These are phyloP conservation scores for Prunella vulgaris DNA, from an alignment of 257 asterid species.

Conservation along the genomic window DNA sequence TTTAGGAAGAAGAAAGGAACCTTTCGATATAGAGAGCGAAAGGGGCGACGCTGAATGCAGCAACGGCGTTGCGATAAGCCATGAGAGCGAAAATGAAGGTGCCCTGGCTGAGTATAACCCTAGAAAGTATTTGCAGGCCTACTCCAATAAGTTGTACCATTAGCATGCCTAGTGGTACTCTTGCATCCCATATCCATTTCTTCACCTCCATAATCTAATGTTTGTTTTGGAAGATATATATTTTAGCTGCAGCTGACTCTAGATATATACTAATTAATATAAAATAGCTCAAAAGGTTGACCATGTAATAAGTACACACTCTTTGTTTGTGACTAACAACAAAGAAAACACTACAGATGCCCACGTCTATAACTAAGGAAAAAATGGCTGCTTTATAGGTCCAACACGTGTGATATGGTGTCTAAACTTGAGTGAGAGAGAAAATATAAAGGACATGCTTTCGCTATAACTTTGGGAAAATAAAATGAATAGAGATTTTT, in stretches of 20 bases:
- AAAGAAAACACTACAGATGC: neutral
- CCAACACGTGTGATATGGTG: neutral
- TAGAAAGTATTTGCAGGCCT: conserved; percentile 59
- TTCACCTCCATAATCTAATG: conserved; percentile 14
- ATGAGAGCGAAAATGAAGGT: conserved; percentile 48
- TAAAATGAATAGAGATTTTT: too few species aligned
- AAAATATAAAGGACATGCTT: neutral
- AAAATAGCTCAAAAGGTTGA: neutral
- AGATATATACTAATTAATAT: too few species aligned
- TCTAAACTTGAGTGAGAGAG: neutral
- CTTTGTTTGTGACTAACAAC: neutral
- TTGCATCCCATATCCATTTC: conserved; percentile 25
- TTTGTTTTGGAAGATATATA: too few species aligned
- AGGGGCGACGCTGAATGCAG: conserved; percentile 41
- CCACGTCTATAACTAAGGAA: neutral
- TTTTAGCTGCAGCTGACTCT: too few species aligned
- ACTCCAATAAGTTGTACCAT: conserved; percentile 44
- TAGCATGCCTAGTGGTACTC: conserved; percentile 44
- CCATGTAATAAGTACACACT: neutral
- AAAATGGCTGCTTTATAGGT: neutral
- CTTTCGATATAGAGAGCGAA: conserved; percentile 52
- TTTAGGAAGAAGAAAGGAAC: conserved; percentile 11
- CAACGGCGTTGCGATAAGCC: conserved; percentile 51
- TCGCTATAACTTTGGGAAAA: too few species aligned
- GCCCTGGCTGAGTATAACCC: conserved; percentile 40